Percentiles rank a stretch among this genome's conserved stretches.
These are phyloP conservation scores for Echinosophora koreensis DNA, from an alignment of 306 rosid genomes.

Conservation along the genomic window DNA sequence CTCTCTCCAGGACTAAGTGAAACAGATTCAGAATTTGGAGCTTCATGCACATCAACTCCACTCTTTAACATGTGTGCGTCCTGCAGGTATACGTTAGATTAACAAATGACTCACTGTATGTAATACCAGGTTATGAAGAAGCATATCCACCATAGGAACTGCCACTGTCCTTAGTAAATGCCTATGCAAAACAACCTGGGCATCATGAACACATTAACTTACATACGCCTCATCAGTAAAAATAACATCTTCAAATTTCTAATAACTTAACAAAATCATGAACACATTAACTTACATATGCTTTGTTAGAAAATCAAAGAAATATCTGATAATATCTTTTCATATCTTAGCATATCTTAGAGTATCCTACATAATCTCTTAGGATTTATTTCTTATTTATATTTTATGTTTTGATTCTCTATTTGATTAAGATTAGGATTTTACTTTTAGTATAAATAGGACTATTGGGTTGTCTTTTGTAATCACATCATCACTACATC, in stretches of 20 bases:
- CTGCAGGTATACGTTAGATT: constrained; percentile 52
- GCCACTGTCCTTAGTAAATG: constrained; percentile 91
- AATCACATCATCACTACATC: too few species aligned
- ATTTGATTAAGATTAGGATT: too few species aligned
- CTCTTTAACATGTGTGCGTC: constrained; percentile 83
- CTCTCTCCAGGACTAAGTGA: constrained; percentile 77
- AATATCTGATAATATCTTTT: too few species aligned
- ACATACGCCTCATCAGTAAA: constrained; percentile 43
- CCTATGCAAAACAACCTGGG: constrained; percentile 93
- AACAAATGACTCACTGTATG: constrained; percentile 33
- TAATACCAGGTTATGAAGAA: constrained; percentile 76
- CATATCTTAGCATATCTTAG: too few species aligned
- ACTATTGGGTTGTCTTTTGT: too few species aligned
- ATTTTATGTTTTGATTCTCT: too few species aligned
- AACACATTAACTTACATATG: too few species aligned
- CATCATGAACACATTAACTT: constrained; percentile 48
- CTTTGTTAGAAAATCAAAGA: too few species aligned
- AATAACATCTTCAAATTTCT: constrained; percentile 32
- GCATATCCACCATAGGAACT: constrained; percentile 73
- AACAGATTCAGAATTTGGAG: constrained; percentile 65
- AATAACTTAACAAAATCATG: constrained; percentile 43
- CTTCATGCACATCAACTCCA: constrained; percentile 77
- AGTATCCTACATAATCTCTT: too few species aligned
- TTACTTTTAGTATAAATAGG: too few species aligned
- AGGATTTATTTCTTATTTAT: too few species aligned